A percentile compares a stretch with the other conserved stretches of the same genome.
Evolutionary conservation across 352 stramenopile species (phyloP).

Genomic region (Bremia lactucae): DNA sequence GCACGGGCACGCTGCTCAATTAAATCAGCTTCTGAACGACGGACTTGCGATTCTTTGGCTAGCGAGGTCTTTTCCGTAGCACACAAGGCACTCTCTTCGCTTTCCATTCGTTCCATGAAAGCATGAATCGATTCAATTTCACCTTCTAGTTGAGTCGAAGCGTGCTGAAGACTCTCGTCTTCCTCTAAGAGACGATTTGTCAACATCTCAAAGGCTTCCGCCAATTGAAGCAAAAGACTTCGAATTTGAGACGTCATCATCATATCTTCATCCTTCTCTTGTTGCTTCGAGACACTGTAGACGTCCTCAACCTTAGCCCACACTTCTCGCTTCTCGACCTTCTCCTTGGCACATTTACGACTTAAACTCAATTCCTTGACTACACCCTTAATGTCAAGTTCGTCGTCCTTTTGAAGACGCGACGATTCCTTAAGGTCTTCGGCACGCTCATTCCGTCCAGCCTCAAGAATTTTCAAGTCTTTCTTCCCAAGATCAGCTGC

Average conservation of each 20-base stretch:
- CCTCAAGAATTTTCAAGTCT: conserved; percentile 73
- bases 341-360: conserved; percentile 55
- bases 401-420: conserved; percentile 78
- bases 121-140: conserved; percentile 83
- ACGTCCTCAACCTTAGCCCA: conserved; percentile 80
- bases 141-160: conserved; percentile 67
- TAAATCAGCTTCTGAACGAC: conserved; percentile 64
- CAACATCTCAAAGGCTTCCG: conserved; percentile 83
- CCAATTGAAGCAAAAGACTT: conserved; percentile 73
- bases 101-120: conserved; percentile 87
- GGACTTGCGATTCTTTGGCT: conserved; percentile 73
- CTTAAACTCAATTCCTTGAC: conserved; percentile 51
- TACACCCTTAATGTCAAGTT: conserved; percentile 63
- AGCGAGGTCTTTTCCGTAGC: conserved; percentile 81
- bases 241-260: conserved; percentile 88
- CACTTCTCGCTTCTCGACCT: conserved; percentile 76
- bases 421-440: conserved; percentile 75
- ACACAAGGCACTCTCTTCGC: conserved; percentile 71
- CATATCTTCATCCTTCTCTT: conserved; percentile 87
- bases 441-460: conserved; percentile 42
- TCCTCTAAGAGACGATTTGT: conserved; percentile 79
- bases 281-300: conserved; percentile 67
- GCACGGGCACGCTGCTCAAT: conserved; percentile 78
- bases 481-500: conserved; percentile 69
- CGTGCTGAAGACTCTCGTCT: conserved; percentile 77